Base-by-base conservation (phyloP, 768 basidiomycete species). In the Naganishia vaughanmartiniae region DNA sequence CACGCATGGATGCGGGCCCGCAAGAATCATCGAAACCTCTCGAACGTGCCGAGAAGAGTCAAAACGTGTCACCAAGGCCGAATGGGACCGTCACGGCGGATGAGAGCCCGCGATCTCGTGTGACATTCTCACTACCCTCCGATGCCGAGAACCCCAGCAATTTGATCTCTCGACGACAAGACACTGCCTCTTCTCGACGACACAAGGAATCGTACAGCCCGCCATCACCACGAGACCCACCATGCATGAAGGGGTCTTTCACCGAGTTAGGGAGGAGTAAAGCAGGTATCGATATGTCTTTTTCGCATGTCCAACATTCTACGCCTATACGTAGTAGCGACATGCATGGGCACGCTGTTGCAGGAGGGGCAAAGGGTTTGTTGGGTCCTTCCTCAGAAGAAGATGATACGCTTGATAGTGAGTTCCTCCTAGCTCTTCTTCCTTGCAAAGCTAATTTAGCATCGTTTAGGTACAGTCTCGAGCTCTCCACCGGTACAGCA, bases 391-490 rank as follows among this genome's bases (percentile, higher is more conserved):
- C 57, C 10, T 58, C 57, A 10, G 57, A 58, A 31, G 57, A 58
- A 7, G 57, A 39, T 39, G 60, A 63, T 39, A 63, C 60, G 39
- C 42, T 63, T 17, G 39, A 63, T n/a, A 63, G 60, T 63, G 26
- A 63, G 60, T 45, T 17, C 10, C 17, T 63, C 24, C 53, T 54
- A 9, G 5, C 53, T 54, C 53, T 24, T 24, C 4, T 36, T 42
- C 10, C 5, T 15, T 11, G 15, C n/a, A 36, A n/a, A 4, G 34
- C 31, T 19, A 33, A 31, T 21, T 5, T 9, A 12, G 6, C 34
- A 26, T 10, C 46, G n/a, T 19, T 19, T 9, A 63, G 60, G 60
- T 63, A 63, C 60, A 45, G 60, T 63, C 12, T 63, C 60, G 42
- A 42, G 60, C 24, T 24, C 36, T 10, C 60, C 57, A 6, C 48